Conservation (phyloP, 2,329 filamentous ascomycete genomes). For the Cucurbitaria berberidis region DNA sequence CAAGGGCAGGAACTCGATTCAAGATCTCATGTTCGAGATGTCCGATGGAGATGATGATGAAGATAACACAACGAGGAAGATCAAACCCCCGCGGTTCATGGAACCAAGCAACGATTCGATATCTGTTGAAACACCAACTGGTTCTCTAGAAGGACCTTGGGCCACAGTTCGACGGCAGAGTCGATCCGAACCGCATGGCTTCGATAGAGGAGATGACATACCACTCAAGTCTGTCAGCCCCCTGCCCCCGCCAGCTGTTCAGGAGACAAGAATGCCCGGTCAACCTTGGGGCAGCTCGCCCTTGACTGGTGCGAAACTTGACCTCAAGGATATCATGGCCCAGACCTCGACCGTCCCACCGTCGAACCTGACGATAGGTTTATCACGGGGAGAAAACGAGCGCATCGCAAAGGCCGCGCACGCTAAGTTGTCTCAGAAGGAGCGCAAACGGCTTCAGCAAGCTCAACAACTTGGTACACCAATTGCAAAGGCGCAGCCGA, state of each 20-base stretch:
- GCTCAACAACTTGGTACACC: constrained; percentile 43
- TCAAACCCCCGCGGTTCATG: constrained; percentile 33
- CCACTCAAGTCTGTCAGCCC: constrained; percentile 33
- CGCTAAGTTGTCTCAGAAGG: constrained; percentile 84
- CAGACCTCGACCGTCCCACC: constrained; percentile 60
- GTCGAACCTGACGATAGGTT: constrained; percentile 60
- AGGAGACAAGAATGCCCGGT: constrained; percentile 36
- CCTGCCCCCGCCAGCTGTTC: constrained; percentile 23
- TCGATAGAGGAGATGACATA: constrained; percentile 11
- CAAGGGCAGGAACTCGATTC: constrained; percentile 69
- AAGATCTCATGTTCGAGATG: constrained; percentile 92
- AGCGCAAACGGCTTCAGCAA: constrained; percentile 70
- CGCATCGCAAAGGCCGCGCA: constrained; percentile 47
- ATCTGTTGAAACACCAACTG: constrained; percentile 16
- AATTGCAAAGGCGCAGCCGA: constrained; percentile 36
- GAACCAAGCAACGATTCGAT: constrained; percentile 10
- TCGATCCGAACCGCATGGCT: constrained; percentile 19
- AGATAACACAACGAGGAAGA: constrained; percentile 12
- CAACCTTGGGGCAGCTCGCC: constrained; percentile 61
- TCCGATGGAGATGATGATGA: constrained; percentile 70
- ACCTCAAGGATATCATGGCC: constrained; percentile 78
- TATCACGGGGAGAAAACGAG: constrained; percentile 54
- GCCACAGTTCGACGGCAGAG: constrained; percentile 20
- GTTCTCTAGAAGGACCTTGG: constrained; percentile 36
- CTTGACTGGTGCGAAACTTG: constrained; percentile 68